Evolutionary conservation across 345 rosid species (phyloP), one percentile per base, ranked within the genome.

Genomic region (Rhodamnia argentea): DNA sequence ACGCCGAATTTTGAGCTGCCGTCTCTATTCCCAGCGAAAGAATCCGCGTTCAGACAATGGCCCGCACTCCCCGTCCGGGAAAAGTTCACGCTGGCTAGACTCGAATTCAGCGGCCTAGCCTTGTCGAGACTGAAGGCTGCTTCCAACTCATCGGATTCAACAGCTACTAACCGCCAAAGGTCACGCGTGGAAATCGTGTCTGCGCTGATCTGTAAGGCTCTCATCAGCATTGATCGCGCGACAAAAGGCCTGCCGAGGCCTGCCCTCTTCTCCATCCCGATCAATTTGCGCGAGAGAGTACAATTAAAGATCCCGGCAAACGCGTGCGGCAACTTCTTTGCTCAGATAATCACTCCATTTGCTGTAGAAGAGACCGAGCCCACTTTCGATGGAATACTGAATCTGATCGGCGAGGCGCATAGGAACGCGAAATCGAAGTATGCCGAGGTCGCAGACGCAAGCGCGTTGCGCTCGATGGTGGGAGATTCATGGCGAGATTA

Each of bases 151-250:
- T n/a, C n/a, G n/a, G n/a, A n/a, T n/a, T n/a, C n/a, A n/a, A n/a
- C n/a, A n/a, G n/a, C n/a, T n/a, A n/a, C n/a, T n/a, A n/a, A n/a
- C n/a, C n/a, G n/a, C n/a, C n/a, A n/a, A n/a, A n/a, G n/a, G n/a
- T 22, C 92, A 13, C 86, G 90, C 3, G 88, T 83, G 53, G 87
- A 84, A 75, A 44, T 88, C 4, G 85, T 87, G 56, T 59, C 83
- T 7, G 85, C 87, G 5, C 76, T 87, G 29, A 84, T 86, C 5
- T 87, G 90, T 90, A 91, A 84, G 85, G 87, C 88, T 44, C 85
- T 84, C 1, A 76, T 90, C 32, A 44, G 16, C 13, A 0, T 76
- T 16, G 74, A 85, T 56, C 40, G 27, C 26, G 37, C 1, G 53
- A 85, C 78, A 6, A 44, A 24, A 52, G 83, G 62, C 37, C 74